Conservation (phyloP, 208 protist genomes). For the Trypanosoma grayi region DNA sequence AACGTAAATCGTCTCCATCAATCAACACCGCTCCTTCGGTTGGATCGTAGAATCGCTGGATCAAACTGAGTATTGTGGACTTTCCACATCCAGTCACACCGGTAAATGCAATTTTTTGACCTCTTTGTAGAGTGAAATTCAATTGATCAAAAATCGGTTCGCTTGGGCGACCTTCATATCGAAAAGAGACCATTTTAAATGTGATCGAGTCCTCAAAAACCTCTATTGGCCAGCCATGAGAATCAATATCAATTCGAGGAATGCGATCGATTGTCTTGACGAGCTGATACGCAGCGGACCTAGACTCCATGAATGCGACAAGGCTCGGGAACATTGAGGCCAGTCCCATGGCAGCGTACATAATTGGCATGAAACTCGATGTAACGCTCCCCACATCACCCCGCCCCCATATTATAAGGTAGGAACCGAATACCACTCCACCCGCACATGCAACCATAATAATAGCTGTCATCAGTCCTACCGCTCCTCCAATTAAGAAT, state of each 20-base stretch:
- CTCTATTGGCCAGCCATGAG: constrained; percentile 1
- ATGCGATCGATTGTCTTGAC: constrained; percentile 50
- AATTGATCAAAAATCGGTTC: constrained; percentile 19
- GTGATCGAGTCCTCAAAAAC: constrained; percentile 23
- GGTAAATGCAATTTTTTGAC: constrained; percentile 41
- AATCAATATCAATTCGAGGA: constrained; percentile 34
- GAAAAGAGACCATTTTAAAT: constrained; percentile 33
- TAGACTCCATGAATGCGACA: constrained; percentile 34
- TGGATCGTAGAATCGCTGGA: constrained; percentile 80
- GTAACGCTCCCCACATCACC: constrained; percentile 20
- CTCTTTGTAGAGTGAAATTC: constrained; percentile 17
- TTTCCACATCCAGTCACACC: constrained; percentile 60
- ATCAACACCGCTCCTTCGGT: constrained; percentile 52
- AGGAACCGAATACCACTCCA: constrained; percentile 29
- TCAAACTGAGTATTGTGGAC: constrained; percentile 38
- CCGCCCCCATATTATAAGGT: constrained; percentile 24
- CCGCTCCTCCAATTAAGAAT: constrained; percentile 25
- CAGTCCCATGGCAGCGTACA: constrained; percentile 29
- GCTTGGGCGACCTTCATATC: constrained; percentile 23
- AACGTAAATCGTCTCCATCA: constrained; percentile 50
- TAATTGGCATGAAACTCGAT: constrained; percentile 28
- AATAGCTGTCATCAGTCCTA: constrained; percentile 27
- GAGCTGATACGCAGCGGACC: constrained; percentile 42
- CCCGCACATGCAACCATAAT: constrained; percentile 24
- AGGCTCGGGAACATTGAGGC: constrained; percentile 32